Conservation (phyloP, 2,329 filamentous ascomycete species). For the Talaromyces amestolkiae region DNA sequence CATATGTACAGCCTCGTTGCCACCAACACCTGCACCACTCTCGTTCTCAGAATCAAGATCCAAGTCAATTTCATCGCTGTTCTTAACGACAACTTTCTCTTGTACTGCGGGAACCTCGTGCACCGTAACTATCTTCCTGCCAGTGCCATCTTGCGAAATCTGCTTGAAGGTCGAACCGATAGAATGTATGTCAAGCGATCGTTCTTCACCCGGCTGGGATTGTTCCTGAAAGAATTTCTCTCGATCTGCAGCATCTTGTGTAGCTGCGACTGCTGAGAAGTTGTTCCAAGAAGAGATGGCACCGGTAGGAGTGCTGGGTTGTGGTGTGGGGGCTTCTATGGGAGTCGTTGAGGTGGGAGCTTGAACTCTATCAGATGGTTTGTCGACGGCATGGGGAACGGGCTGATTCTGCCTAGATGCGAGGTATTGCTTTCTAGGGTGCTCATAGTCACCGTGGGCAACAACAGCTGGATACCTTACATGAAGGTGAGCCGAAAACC, state of each 20-base stretch:
- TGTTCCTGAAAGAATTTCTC: conserved; percentile 29
- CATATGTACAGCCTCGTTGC: neutral
- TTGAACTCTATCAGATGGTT: neutral
- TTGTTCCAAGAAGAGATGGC: conserved; percentile 40
- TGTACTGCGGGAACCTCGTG: conserved; percentile 21
- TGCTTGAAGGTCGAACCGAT: conserved; percentile 36
- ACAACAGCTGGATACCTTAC: conserved; percentile 73
- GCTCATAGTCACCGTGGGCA: conserved; percentile 42
- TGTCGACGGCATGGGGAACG: conserved; percentile 3
- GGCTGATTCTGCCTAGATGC: neutral
- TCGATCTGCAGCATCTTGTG: conserved; percentile 35
- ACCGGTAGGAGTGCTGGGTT: neutral
- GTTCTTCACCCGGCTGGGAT: neutral
- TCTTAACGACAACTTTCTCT: conserved; percentile 22
- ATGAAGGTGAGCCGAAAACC: conserved; percentile 94
- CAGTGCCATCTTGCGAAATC: conserved; percentile 25
- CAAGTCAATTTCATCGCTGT: conserved; percentile 45
- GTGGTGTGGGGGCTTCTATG: neutral
- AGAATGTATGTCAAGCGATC: neutral
- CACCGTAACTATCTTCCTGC: conserved; percentile 26
- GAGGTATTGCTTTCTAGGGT: neutral
- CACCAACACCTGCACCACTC: neutral
- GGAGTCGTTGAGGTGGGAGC: neutral
- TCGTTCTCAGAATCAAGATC: conserved; percentile 27
- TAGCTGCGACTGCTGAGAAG: conserved; percentile 34